Evolutionary conservation across 2,329 filamentous ascomycete genomes (phyloP).

Genomic region (Trichoderma atroviride): DNA sequence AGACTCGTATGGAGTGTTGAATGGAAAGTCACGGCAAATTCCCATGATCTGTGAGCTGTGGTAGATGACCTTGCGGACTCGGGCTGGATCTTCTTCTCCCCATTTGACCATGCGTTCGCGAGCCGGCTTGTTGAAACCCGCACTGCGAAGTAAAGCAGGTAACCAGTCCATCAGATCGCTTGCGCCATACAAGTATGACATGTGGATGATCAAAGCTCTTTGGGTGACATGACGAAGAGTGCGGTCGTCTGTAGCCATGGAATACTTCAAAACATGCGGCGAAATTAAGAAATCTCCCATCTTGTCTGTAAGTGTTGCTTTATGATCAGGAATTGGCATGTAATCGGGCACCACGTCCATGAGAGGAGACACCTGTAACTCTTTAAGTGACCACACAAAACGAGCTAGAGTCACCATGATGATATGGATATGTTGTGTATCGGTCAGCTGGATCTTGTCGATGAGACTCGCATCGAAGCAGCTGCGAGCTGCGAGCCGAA

Average conservation of each 20-base stretch:
- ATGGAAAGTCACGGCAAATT: not conserved
- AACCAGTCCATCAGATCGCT: not conserved
- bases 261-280: not conserved
- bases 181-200: not conserved
- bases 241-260: not conserved
- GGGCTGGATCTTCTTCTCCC: not conserved
- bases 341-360: not conserved
- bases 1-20: not conserved
- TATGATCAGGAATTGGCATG: not conserved
- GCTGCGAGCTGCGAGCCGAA: not conserved
- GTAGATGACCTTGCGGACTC: not conserved
- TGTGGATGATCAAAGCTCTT: not conserved
- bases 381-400: not conserved
- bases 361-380: not conserved
- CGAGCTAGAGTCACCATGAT: not conserved
- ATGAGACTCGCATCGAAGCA: not conserved
- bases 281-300: not conserved
- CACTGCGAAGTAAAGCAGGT: not conserved
- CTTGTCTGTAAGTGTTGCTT: not conserved
- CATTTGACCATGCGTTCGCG: not conserved
- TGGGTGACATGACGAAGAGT: not conserved
- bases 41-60: not conserved
- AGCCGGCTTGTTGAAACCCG: not conserved
- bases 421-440: not conserved
- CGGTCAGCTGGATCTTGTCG: not conserved